Evolutionary conservation across 2,329 filamentous ascomycete species (phyloP), one percentile per base, ranked within the genome.

Genomic region (Juglanconis juglandina): DNA sequence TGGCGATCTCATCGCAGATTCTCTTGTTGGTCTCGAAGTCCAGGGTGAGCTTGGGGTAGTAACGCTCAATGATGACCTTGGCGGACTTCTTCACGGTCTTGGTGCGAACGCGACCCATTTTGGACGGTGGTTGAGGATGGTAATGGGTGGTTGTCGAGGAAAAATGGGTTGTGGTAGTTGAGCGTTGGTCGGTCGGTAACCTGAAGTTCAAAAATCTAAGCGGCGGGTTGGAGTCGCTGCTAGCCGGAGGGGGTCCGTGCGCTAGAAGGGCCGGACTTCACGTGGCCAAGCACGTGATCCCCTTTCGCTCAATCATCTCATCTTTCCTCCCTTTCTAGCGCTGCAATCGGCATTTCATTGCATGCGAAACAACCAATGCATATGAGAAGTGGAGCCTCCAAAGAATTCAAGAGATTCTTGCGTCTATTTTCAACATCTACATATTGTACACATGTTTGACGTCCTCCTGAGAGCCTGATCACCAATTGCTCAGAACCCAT

Each of bases 11-110:
- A 92, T 98, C 95, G 85, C 95, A 98, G 76, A 98, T 96, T 75
- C 92, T 87, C 91, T 97, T 97, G 90, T 97, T 97, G 87, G 91
- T 96, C 89, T 99, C 95, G 85, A 99, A 99, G 86, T 99, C 95
- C 76, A 98, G 91, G 68, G 93, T 97, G 79, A 99, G 87, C 83
- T 92, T 92, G 77, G 95, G 95, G 84, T 96, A 96, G 86, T 95
- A 96, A 70, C 90, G 87, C 90, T 97, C 93, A 82, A 99, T 98
- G 85, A 98, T 94, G 87, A 97, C 92, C 91, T 99, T 99, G 84
- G 95, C 93, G 86, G 83, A 86, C 82, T 86, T 86, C 83, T 87
- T 87, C 71, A 86, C 84, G 66, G 85, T 88, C 82, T 88, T 88
- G 69, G 85, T 88, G 69, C 85, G 84, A 77, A 88, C 85, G 79